Base-by-base conservation (phyloP, 2,329 filamentous ascomycete genomes). In the Thielaviopsis ethacetica region DNA sequence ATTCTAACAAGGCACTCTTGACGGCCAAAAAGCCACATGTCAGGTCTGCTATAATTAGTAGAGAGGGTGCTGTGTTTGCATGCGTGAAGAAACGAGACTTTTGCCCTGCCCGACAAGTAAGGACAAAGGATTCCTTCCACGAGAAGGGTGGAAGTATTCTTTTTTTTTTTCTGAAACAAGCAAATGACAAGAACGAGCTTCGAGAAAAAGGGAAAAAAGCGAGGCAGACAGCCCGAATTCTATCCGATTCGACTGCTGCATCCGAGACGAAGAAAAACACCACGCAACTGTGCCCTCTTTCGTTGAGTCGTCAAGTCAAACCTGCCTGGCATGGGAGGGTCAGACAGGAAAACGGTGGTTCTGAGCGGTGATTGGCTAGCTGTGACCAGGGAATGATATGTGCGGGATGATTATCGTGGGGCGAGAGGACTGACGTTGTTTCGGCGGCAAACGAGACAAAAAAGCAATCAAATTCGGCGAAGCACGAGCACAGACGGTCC, bases 361-460 rank as follows among this genome's bases (percentile, higher is more conserved):
- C 30, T 34, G 30, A 10, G 30, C 15, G 17, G 2, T 44, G 38
- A 44, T 44, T 44, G 13, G 38, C 38, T 15, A n/a, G 38, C 7
- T 10, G 10, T 12, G 30, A 34, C 30, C 7, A 34, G 30, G 30
- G 30, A 34, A 34, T 34, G 30, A 34, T 34, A 44, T 24, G 30
- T 27, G 52, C 52, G 52, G 52, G 26, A 53, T 53, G 52, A 53
- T 44, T 44, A n/a, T 44, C 38, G 38, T 44, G 38, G 38, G 38
- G 38, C 38, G 38, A 53, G 5, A 19, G 17, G 34, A n/a, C 17
- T 53, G 15, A 34, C 52, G 30, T 53, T 53, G 22, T 53, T 53
- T 53, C 52, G 52, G 52, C 52, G 52, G 52, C 52, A 53, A 53
- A 53, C 26, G 52, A 53, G 52, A 53, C 52, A 53, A 53, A 34